phyloP scores from a whole-genome alignment of 345 rosid species.

The Fremontodendron californicum region DNA sequence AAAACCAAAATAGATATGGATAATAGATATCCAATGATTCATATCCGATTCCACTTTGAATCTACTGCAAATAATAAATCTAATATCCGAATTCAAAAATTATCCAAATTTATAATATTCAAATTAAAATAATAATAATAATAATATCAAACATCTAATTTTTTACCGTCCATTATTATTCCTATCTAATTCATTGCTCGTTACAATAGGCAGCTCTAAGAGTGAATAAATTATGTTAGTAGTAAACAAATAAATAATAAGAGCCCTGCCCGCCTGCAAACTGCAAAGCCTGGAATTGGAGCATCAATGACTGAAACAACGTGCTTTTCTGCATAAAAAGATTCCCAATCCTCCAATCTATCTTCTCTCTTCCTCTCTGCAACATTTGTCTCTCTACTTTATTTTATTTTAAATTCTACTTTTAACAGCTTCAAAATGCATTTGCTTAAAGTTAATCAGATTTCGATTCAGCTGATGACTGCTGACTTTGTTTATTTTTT shows the following conservation, averaged over 20 bases:
- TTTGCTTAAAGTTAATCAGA: not conserved
- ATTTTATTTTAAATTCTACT: not conserved
- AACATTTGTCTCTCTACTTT: not conserved
- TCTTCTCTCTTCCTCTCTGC: not conserved
- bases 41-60: no score
- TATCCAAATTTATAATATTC: no score
- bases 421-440: not conserved
- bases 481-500: not conserved
- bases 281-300: constrained; percentile 14
- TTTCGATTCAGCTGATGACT: not conserved
- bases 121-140: no score
- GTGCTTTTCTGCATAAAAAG: not conserved
- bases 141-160: no score
- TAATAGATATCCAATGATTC: no score
- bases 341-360: not conserved
- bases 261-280: not conserved
- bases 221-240: no score
- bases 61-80: no score
- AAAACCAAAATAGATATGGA: no score
- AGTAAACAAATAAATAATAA: not conserved
- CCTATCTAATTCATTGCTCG: no score
- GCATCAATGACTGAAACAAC: constrained; percentile 19
- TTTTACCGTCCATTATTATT: no score
- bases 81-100: no score
- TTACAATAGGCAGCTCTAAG: no score